A percentile compares a stretch with the other conserved stretches of the same genome.
Evolutionary conservation across 257 asterid species (phyloP).

Genomic region (Petunia axillaris): DNA sequence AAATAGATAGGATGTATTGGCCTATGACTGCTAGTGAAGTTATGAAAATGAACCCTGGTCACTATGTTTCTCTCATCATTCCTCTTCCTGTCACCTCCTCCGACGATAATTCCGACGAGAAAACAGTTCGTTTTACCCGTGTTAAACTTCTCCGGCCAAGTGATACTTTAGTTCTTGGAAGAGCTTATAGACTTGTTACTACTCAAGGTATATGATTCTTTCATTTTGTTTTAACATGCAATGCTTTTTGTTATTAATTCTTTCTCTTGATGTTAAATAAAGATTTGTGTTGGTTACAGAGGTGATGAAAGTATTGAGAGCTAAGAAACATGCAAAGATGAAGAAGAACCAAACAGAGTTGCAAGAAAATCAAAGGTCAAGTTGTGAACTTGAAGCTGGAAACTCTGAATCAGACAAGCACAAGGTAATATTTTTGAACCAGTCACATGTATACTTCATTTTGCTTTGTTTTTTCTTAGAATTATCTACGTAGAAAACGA

Average conservation of each 20-base stretch:
- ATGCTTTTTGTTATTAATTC: background rate
- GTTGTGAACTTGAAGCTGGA: slow-evolving; percentile 36
- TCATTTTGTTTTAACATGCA: background rate
- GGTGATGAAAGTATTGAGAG: slow-evolving; percentile 81
- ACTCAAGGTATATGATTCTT: slow-evolving; percentile 58
- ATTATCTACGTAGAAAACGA: background rate
- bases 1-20: slow-evolving; percentile 78
- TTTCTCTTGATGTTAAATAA: background rate
- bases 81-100: slow-evolving; percentile 45
- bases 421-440: slow-evolving; percentile 39
- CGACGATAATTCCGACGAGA: slow-evolving; percentile 35
- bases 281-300: slow-evolving; percentile 44
- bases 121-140: slow-evolving; percentile 58
- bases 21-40: slow-evolving; percentile 69
- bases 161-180: slow-evolving; percentile 75
- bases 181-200: slow-evolving; percentile 83
- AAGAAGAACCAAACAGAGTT: slow-evolving; percentile 45
- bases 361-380: slow-evolving; percentile 42
- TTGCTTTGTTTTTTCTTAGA: background rate
- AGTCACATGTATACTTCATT: background rate
- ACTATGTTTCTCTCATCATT: slow-evolving; percentile 79
- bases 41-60: slow-evolving; percentile 85
- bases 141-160: slow-evolving; percentile 81
- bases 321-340: slow-evolving; percentile 82
- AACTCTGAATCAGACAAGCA: slow-evolving; percentile 41